Evolutionary conservation across 169 alveolate genomes (phyloP), one percentile per base, ranked within the genome.

Genomic region (Eimeria sp.): DNA sequence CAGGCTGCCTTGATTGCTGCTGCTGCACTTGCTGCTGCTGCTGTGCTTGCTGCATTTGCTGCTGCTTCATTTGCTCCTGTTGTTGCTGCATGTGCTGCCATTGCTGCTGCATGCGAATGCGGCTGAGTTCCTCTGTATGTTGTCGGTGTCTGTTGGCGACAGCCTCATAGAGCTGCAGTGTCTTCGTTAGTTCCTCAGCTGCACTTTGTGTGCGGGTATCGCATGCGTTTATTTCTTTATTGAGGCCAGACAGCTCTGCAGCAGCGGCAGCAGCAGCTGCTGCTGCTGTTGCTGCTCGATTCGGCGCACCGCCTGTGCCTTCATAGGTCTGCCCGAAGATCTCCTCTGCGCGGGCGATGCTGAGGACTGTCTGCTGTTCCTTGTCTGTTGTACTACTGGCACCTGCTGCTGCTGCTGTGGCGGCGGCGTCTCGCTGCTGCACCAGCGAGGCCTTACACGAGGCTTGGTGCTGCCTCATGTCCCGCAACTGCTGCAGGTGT

Each of bases 401-500:
- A 34, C 40, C 80, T 25, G 80, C 80, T 30, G 80, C 80, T 30
- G 80, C 80, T 30, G 80, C 80, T 30, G 80, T 47, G 4, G 80
- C 80, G n/a, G 80, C 89, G 6, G 89, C 51, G 10, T 51, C 89
- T 47, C 72, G 72, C 89, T 82, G 89, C 72, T 63, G 47, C 89
- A 82, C 25, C 73, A 82, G 57, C 25, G 73, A 40, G n/a, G 73
- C 65, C 51, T 49, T 54, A 7, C 57, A 2, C 72, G 47, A 30
- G 18, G 57, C 51, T 30, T 82, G 72, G 9, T 82, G 47, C 30
- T 82, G 65, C 63, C 89, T 70, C 45, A 51, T 13, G 51, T 51
- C 89, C 47, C 22, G 40, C 47, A 82, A 73, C 72, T 82, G 89
- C 72, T 82, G 89, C 89, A 82, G 72, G 57, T 82, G 89, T 40